These are phyloP conservation scores for Talaromyces islandicus DNA, from an alignment of 2,329 filamentous ascomycete species.

Conservation along the genomic window DNA sequence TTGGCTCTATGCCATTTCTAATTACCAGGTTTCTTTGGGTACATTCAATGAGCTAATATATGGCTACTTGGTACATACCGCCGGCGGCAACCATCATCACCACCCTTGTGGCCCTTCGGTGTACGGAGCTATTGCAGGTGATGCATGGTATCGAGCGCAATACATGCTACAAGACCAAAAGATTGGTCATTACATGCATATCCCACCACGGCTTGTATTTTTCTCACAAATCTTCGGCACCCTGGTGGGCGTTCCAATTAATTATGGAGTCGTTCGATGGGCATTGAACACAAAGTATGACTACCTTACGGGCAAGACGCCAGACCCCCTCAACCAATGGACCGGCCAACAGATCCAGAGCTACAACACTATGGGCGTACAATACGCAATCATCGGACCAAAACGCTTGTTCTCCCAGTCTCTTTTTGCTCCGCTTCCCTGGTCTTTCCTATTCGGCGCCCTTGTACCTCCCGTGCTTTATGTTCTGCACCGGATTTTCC, in stretches of 20 bases:
- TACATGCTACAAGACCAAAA: constrained; percentile 58
- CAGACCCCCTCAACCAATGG: constrained; percentile 56
- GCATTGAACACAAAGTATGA: constrained; percentile 52
- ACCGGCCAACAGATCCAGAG: constrained; percentile 50
- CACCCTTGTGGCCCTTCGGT: constrained; percentile 54
- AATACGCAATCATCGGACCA: constrained; percentile 53
- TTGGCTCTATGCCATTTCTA: constrained; percentile 56
- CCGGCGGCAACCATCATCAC: constrained; percentile 45
- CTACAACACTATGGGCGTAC: constrained; percentile 51
- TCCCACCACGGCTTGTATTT: constrained; percentile 54
- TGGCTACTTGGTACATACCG: constrained; percentile 50
- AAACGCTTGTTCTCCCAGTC: constrained; percentile 22
- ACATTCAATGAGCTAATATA: constrained; percentile 57
- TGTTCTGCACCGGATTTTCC: constrained; percentile 48
- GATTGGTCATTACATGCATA: constrained; percentile 60
- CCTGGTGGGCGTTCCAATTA: constrained; percentile 54
- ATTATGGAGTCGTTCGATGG: constrained; percentile 58
- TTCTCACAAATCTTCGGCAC: constrained; percentile 57
- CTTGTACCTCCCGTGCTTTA: constrained; percentile 36
- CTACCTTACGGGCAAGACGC: constrained; percentile 46
- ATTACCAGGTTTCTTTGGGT: constrained; percentile 49
- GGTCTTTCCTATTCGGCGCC: constrained; percentile 27
- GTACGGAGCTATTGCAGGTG: constrained; percentile 55
- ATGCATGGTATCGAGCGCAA: constrained; percentile 56
- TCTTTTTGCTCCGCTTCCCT: constrained; percentile 24